These are phyloP conservation scores for Lepiota brunneoincarnata DNA, from an alignment of 768 basidiomycete genomes.

Conservation along the genomic window DNA sequence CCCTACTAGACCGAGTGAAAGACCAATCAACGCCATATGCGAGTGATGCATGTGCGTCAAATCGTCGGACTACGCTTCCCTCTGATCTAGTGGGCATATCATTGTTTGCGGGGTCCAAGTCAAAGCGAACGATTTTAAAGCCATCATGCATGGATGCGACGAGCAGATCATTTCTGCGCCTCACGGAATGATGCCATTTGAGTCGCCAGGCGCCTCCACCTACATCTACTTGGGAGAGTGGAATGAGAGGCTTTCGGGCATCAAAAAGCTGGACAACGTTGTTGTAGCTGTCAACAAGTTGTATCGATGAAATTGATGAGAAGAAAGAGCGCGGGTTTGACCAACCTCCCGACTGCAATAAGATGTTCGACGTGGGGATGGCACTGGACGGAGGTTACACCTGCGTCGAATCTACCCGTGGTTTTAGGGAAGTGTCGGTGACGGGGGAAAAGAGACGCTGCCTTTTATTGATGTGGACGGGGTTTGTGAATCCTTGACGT, in stretches of 20 bases:
- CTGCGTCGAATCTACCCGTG: conserved; percentile 78
- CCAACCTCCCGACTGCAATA: conserved; percentile 88
- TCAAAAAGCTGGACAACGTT: conserved; percentile 80
- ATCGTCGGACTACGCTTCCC: conserved; percentile 49
- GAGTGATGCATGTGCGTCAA: conserved; percentile 76
- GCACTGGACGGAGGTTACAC: conserved; percentile 87
- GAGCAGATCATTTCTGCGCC: conserved; percentile 71
- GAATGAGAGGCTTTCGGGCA: conserved; percentile 57
- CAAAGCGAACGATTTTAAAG: conserved; percentile 76
- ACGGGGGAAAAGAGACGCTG: conserved; percentile 19
- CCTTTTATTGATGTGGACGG: conserved; percentile 75
- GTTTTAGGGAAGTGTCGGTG: conserved; percentile 7
- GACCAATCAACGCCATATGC: conserved; percentile 96
- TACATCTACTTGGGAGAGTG: conserved; percentile 60
- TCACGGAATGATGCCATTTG: conserved; percentile 85
- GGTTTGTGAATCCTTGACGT: conserved; percentile 54
- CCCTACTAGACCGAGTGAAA: conserved; percentile 29
- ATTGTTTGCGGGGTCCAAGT: conserved; percentile 13
- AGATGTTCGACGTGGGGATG: conserved; percentile 79
- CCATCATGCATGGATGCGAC: conserved; percentile 99
- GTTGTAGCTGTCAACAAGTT: conserved; percentile 64
- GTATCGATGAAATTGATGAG: neutral
- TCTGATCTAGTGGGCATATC: conserved; percentile 15
- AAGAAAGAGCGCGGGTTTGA: neutral
- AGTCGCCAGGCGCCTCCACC: conserved; percentile 96